Base-by-base conservation (phyloP, 192 early-diverging fungal genomes). In the Entomortierella chlamydospora region DNA sequence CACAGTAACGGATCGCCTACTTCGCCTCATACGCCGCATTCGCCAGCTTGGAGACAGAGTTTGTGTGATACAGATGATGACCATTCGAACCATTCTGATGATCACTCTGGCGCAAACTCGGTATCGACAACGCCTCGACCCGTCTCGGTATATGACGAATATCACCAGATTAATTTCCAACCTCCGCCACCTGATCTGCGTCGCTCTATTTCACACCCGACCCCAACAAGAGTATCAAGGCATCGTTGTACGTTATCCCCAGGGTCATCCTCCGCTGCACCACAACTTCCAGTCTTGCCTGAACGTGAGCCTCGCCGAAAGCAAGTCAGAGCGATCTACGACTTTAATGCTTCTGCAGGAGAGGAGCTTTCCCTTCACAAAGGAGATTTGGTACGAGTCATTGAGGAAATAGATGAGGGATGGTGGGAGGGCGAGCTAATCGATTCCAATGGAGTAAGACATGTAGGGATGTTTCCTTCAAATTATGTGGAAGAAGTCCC, bases 341-440 rank as follows among this genome's bases (percentile, higher is more conserved):
- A 91, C 57, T 99, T 97, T 82, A 88, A 92, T 61, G 94, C 90
- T 12, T 89, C 91, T 63, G 92, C 87, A 22, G 84, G 86, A 15
- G 93, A 91, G 25, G 97, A 99, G 71, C 86, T 99, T 22, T 72
- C 91, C 52, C 86, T 99, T 30, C 85, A 87, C 13, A 91, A 88
- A 61, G 97, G 95, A 4, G 96, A 99, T 65, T 86, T 97, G 55
- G 91, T 99, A 64, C 88, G 89, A 28, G 91, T 99, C 0, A 84
- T 90, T 5, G 90, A 93, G 54, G 93, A 94, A 68, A 90, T 97
- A 33, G 95, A 97, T 62, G 91, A 94, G 43, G 97, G 97, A 0
- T 99, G 97, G 97, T 97, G 97, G 95, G 84, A 91, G 33, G 97
- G 97, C 29, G 90, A 92, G 81, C 67, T 94, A 15, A 72, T 85